These are phyloP conservation scores for Scheffersomyces lignicola DNA, from an alignment of 1,139 yeast species.

Conservation along the genomic window DNA sequence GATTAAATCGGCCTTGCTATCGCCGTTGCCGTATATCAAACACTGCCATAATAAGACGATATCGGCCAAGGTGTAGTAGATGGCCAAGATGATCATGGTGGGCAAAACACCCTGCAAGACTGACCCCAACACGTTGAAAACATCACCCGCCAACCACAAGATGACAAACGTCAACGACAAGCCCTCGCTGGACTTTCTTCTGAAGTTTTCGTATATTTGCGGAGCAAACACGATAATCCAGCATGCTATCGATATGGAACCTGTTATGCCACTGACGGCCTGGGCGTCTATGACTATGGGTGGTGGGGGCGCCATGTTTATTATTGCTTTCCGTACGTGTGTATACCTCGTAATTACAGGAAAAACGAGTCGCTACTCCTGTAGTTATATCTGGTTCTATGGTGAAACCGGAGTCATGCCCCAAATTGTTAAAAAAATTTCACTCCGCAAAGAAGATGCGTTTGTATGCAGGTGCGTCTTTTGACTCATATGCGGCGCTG, in stretches of 20 bases:
- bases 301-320: conserved; percentile 55
- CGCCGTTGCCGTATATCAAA: conserved; percentile 63
- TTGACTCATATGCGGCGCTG: no score
- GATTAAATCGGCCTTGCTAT: conserved; percentile 57
- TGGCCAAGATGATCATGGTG: conserved; percentile 87
- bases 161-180: conserved; percentile 78
- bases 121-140: conserved; percentile 88
- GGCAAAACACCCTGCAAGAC: conserved; percentile 85
- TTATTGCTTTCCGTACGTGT: no score
- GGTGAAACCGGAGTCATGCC: no score
- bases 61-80: conserved; percentile 91
- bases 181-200: conserved; percentile 83
- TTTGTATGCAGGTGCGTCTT: no score
- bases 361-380: no score
- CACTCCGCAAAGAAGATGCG: no score
- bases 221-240: conserved; percentile 99
- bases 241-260: conserved; percentile 91
- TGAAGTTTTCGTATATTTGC: conserved; percentile 88
- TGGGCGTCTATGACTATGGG: conserved; percentile 71
- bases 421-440: no score
- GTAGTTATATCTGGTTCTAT: no score
- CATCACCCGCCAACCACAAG: conserved; percentile 87
- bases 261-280: conserved; percentile 83
- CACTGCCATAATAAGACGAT: conserved; percentile 80
- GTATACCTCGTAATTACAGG: no score